phyloP scores from a whole-genome alignment of 2,329 filamentous ascomycete genomes.

The Chrysosporium keratinophilum region DNA sequence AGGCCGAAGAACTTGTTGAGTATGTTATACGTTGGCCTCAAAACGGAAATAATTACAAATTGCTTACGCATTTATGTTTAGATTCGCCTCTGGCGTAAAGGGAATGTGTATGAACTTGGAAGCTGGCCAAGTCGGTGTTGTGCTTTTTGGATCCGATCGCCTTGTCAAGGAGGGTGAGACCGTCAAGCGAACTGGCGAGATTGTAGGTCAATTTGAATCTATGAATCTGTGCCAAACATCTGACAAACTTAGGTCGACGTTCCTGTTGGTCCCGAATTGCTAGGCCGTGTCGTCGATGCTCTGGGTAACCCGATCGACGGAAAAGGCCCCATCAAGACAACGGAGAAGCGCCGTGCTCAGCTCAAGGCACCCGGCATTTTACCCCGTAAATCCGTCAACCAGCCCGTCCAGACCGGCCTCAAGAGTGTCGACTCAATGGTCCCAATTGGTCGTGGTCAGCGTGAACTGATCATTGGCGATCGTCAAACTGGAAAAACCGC shows the following conservation, averaged over 20 bases:
- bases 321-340: slow-evolving; percentile 93
- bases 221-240: neutral
- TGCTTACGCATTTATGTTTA: slow-evolving; percentile 34
- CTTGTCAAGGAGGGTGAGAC: slow-evolving; percentile 98
- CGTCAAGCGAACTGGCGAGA: slow-evolving; percentile 98
- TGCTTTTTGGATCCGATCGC: slow-evolving; percentile 99
- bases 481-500: slow-evolving; percentile 99
- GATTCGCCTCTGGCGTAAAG: slow-evolving; percentile 99
- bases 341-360: slow-evolving; percentile 88
- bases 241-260: slow-evolving; percentile 66
- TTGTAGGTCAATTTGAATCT: slow-evolving; percentile 57
- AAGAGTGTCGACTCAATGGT: slow-evolving; percentile 99
- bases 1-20: slow-evolving; percentile 99
- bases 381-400: slow-evolving; percentile 90
- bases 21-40: slow-evolving; percentile 46
- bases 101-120: slow-evolving; percentile 99
- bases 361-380: slow-evolving; percentile 98
- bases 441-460: slow-evolving; percentile 98
- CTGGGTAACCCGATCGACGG: slow-evolving; percentile 99
- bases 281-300: slow-evolving; percentile 96
- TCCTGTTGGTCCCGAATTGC: slow-evolving; percentile 81
- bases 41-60: slow-evolving; percentile 14
- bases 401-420: slow-evolving; percentile 98
- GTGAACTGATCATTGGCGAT: slow-evolving; percentile 99
- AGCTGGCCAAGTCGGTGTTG: slow-evolving; percentile 99